Conservation (phyloP, 495 filamentous ascomycete genomes). For the Jackrogersella multiformis region DNA sequence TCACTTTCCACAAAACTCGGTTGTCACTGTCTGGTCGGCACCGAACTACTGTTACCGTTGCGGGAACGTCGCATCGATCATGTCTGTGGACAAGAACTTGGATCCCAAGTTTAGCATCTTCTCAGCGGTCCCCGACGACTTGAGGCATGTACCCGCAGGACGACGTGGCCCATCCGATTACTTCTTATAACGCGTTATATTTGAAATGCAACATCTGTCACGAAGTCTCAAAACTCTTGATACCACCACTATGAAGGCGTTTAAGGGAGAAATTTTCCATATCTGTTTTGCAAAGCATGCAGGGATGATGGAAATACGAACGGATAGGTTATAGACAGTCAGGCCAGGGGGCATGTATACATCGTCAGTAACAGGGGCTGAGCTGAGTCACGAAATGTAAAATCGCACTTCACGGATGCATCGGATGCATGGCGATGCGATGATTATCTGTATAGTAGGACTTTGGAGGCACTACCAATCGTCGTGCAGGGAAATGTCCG, state of each 20-base stretch:
- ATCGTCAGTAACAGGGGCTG: constrained; percentile 3
- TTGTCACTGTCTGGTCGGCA: constrained; percentile 99
- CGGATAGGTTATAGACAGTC: constrained; percentile 30
- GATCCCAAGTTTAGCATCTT: constrained; percentile 94
- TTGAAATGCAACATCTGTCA: constrained; percentile 19
- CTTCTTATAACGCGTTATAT: constrained; percentile 74
- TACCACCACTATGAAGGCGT: constrained; percentile 48
- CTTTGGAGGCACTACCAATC: constrained; percentile 1
- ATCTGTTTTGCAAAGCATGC: constrained; percentile 29
- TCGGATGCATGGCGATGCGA: constrained; percentile 6
- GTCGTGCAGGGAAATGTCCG: not conserved
- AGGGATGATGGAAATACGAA: constrained; percentile 20
- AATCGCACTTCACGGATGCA: constrained; percentile 6
- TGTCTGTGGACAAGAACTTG: constrained; percentile 87
- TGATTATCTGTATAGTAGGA: constrained; percentile 35
- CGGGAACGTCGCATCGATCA: constrained; percentile 96
- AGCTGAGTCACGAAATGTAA: constrained; percentile 9
- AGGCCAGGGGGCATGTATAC: constrained; percentile 11
- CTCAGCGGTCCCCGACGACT: constrained; percentile 89
- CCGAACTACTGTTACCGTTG: constrained; percentile 99
- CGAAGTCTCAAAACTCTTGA: constrained; percentile 40
- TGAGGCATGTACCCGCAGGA: constrained; percentile 83
- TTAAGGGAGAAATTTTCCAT: constrained; percentile 26
- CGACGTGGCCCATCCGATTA: constrained; percentile 89
- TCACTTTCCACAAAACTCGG: constrained; percentile 93